Percentiles rank a stretch among this genome's conserved stretches.
Conservation (phyloP, 1,284 basidiomycete species). For the Porodaedalea pini region DNA sequence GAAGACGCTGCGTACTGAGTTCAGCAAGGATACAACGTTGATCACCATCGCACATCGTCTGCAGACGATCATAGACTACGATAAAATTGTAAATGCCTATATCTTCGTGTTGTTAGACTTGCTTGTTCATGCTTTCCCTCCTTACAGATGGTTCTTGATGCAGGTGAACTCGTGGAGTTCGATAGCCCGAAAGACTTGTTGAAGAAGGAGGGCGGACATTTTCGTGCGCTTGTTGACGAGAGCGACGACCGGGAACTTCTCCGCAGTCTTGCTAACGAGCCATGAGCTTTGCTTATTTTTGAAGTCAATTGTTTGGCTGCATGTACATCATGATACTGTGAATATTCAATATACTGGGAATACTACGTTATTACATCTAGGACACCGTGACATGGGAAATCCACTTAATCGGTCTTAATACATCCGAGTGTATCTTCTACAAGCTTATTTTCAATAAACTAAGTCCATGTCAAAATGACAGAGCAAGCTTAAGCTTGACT, state of each 20-base stretch:
- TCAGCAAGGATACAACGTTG: slow-evolving; percentile 29
- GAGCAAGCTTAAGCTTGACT: neutral
- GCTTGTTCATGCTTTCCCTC: neutral
- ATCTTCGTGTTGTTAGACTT: neutral
- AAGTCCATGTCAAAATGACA: too few species aligned
- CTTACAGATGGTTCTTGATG: slow-evolving; percentile 34
- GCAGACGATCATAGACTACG: slow-evolving; percentile 35
- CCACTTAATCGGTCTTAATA: too few species aligned
- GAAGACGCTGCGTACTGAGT: slow-evolving; percentile 23
- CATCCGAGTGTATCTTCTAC: too few species aligned
- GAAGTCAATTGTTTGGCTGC: neutral
- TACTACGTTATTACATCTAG: too few species aligned
- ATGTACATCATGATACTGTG: neutral
- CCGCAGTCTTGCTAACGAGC: slow-evolving; percentile 20
- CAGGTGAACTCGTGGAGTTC: slow-evolving; percentile 30
- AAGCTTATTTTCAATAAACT: too few species aligned
- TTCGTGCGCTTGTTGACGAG: slow-evolving; percentile 19
- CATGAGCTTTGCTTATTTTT: neutral
- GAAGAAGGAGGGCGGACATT: slow-evolving; percentile 12
- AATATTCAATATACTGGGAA: too few species aligned
- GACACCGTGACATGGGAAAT: too few species aligned
- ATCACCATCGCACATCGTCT: slow-evolving; percentile 37
- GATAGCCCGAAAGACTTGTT: slow-evolving; percentile 17
- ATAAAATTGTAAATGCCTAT: slow-evolving; percentile 28
- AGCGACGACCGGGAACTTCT: slow-evolving; percentile 19